Evolutionary conservation across 371 early-diverging fungal species (phyloP).

Genomic region (Catenaria anguillulae): DNA sequence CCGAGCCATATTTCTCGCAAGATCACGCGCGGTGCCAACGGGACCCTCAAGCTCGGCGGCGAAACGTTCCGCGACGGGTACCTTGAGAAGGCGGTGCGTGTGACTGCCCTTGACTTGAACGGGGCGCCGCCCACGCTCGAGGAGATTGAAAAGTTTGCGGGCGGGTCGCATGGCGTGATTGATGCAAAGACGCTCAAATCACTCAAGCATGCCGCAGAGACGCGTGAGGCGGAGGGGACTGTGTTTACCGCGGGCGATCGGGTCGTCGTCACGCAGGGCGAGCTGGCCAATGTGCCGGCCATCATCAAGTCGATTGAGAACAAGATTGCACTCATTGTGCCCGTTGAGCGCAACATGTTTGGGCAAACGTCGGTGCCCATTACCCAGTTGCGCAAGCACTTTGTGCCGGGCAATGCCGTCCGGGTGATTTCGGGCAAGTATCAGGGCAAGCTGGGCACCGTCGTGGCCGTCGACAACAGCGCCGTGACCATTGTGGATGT

Average conservation of each 20-base stretch:
- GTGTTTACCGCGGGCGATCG: slow-evolving; percentile 68
- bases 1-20: background rate
- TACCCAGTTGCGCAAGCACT: slow-evolving; percentile 66
- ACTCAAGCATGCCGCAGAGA: background rate
- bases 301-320: slow-evolving; percentile 35
- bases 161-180: slow-evolving; percentile 10
- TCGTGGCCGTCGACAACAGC: slow-evolving; percentile 58
- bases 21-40: slow-evolving; percentile 22
- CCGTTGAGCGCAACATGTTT: slow-evolving; percentile 21
- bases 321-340: slow-evolving; percentile 41
- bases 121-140: slow-evolving; percentile 81
- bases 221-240: slow-evolving; percentile 15
- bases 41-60: slow-evolving; percentile 56
- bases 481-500: slow-evolving; percentile 72
- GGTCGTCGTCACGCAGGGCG: slow-evolving; percentile 80
- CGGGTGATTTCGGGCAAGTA: slow-evolving; percentile 82
- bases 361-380: slow-evolving; percentile 25
- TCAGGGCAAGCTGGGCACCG: slow-evolving; percentile 74
- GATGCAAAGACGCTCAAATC: background rate
- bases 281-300: slow-evolving; percentile 68
- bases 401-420: slow-evolving; percentile 81
- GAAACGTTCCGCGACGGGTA: slow-evolving; percentile 82
- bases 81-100: slow-evolving; percentile 74
- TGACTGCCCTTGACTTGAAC: slow-evolving; percentile 50
- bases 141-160: slow-evolving; percentile 72